These are phyloP conservation scores for Fusarium anthophilum DNA, from an alignment of 2,329 filamentous ascomycete genomes.

Conservation along the genomic window DNA sequence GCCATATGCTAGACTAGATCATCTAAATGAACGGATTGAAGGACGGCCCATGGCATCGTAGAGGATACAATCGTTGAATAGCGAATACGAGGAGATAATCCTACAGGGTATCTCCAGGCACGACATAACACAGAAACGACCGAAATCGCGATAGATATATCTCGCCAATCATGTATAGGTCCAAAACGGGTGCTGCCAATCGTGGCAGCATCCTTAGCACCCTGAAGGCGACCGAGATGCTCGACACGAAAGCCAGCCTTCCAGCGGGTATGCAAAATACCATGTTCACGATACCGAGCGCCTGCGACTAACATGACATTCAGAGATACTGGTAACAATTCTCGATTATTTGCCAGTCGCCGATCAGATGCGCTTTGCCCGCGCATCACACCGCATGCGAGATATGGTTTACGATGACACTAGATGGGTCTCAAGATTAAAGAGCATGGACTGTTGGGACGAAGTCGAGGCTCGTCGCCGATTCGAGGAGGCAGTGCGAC, in stretches of 20 bases:
- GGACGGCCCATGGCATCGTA: conserved; percentile 18
- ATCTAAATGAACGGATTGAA: conserved; percentile 28
- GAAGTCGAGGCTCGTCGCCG: conserved; percentile 83
- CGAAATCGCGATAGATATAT: conserved; percentile 3
- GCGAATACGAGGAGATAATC: conserved; percentile 2
- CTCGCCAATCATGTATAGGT: conserved; percentile 52
- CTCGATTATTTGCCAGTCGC: conserved; percentile 88
- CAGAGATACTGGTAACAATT: conserved; percentile 87
- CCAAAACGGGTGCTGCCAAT: conserved; percentile 52
- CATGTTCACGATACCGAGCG: not conserved
- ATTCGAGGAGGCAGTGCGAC: conserved; percentile 76
- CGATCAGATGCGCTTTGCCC: conserved; percentile 87
- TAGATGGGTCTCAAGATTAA: conserved; percentile 88
- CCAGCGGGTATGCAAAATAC: conserved; percentile 73
- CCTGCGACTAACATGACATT: conserved; percentile 6
- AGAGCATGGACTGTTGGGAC: conserved; percentile 91
- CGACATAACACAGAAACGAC: not conserved
- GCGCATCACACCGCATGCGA: conserved; percentile 83
- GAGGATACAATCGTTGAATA: conserved; percentile 18
- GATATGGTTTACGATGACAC: conserved; percentile 99
- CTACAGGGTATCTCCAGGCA: not conserved
- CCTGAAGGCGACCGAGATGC: conserved; percentile 82
- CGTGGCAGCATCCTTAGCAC: conserved; percentile 73
- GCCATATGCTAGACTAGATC: conserved; percentile 32
- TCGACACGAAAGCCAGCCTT: conserved; percentile 79